Evolutionary conservation across 2,329 filamentous ascomycete species (phyloP).

Genomic region (Stylonectria norvegica): DNA sequence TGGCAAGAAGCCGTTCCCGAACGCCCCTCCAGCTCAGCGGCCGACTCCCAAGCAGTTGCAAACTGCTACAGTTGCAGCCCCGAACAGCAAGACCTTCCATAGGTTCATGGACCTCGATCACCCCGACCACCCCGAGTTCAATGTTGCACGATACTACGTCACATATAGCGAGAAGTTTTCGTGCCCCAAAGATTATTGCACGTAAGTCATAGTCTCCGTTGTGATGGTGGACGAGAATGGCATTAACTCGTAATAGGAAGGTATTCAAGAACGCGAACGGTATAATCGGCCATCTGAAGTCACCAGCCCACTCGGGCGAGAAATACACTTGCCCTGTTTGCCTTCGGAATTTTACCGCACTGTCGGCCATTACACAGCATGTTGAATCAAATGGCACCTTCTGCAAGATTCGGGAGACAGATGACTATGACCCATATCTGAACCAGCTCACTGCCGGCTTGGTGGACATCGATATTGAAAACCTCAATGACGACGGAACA

Average conservation of each 20-base stretch:
- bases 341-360: slow-evolving; percentile 37
- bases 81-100: slow-evolving; percentile 9
- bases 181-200: slow-evolving; percentile 53
- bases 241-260: slow-evolving; percentile 33
- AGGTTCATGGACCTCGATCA: slow-evolving; percentile 35
- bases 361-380: slow-evolving; percentile 46
- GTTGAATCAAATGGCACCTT: slow-evolving; percentile 41
- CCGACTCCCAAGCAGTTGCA: slow-evolving; percentile 20
- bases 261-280: slow-evolving; percentile 33
- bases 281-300: slow-evolving; percentile 44
- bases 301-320: slow-evolving; percentile 36
- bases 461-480: slow-evolving; percentile 22
- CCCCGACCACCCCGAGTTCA: slow-evolving; percentile 46
- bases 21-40: slow-evolving; percentile 17
- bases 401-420: slow-evolving; percentile 43
- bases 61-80: slow-evolving; percentile 8
- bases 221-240: neutral
- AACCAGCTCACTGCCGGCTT: slow-evolving; percentile 34
- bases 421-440: slow-evolving; percentile 33
- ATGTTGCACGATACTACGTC: slow-evolving; percentile 45
- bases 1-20: slow-evolving; percentile 21
- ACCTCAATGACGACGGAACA: slow-evolving; percentile 26
- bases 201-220: slow-evolving; percentile 34
- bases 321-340: slow-evolving; percentile 45
- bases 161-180: slow-evolving; percentile 42